Evolutionary conservation across 1,139 yeast species (phyloP), one percentile per base, ranked within the genome.

Genomic region (Pneumocystis wakefieldiae): DNA sequence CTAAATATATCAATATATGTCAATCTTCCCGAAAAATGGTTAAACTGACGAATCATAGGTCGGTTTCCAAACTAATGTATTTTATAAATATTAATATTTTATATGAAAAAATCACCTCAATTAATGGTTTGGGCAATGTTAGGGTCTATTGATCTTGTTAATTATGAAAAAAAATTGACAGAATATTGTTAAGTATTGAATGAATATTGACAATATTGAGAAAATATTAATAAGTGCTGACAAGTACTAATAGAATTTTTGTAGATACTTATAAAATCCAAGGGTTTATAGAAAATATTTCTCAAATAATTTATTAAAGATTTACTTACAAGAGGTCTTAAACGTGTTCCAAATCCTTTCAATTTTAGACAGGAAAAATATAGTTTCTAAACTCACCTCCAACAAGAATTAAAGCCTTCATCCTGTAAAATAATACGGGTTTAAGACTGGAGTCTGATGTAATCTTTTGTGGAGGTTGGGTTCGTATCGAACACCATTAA

Each of bases 351-450:
- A 81, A 90, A 92, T 77, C 98, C 55, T 48, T 7, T 19, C 24
- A 32, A 32, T 32, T 32, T 32, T 32, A 32, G 8, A 32, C 8
- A 32, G 7, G 7, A 32, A 32, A 32, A 32, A 32, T 32, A 4
- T 32, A 5, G 8, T 32, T 8, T 4, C 35, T 32, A 32, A 7
- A 32, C 8, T 19, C 4, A 48, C 55, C 98, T 75, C 98, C 98
- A 73, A 92, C 98, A 76, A 92, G 87, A 82, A 92, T 92, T 77
- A 92, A 84, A 75, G 97, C 98, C 82, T 92, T 92, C 98, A 92
- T 92, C 72, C 61, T 76, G 65, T 28, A 37, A 35, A 24, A 36
- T 12, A 10, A 24, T 19, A 14, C 28, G 36, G 36, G 29, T 37
- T 15, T 32, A 62, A n/a, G n/a, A n/a, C n/a, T n/a, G n/a, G n/a